phyloP scores from a whole-genome alignment of 2,329 filamentous ascomycete species.

The Pestalotiopsis fici region DNA sequence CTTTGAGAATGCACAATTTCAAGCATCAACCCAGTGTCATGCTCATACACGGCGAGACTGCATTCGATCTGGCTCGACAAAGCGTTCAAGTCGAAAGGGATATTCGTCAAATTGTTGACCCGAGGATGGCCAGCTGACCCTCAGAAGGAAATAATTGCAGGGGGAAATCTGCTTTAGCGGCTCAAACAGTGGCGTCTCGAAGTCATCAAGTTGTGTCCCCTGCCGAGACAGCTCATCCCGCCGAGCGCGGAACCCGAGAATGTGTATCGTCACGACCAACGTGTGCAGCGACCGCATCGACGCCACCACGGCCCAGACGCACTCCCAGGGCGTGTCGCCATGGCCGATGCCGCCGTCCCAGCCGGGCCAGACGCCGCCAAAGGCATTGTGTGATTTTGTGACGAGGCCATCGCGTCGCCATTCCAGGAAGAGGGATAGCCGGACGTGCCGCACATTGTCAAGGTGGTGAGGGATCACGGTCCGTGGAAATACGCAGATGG shows the following conservation, averaged over 20 bases:
- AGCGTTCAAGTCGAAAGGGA: conserved; percentile 5
- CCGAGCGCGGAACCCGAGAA: background rate
- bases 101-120: background rate
- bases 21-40: background rate
- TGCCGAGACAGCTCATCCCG: background rate
- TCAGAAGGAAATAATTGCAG: conserved; percentile 3
- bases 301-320: background rate
- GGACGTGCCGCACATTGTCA: conserved; percentile 1
- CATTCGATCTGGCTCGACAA: background rate
- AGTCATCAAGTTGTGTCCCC: background rate
- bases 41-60: background rate
- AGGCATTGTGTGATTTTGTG: conserved; percentile 3
- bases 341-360: background rate
- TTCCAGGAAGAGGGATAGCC: conserved; percentile 1
- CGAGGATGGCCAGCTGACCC: background rate
- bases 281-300: conserved; percentile 5
- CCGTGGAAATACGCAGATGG: conserved; percentile 1
- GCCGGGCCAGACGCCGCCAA: background rate
- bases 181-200: background rate
- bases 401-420: background rate
- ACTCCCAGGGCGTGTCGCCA: conserved; percentile 4
- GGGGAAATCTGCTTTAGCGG: background rate
- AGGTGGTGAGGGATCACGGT: background rate
- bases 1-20: background rate
- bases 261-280: background rate